These are phyloP conservation scores for Skeletonema grethae DNA, from an alignment of 108 stramenopile species.

Conservation along the genomic window DNA sequence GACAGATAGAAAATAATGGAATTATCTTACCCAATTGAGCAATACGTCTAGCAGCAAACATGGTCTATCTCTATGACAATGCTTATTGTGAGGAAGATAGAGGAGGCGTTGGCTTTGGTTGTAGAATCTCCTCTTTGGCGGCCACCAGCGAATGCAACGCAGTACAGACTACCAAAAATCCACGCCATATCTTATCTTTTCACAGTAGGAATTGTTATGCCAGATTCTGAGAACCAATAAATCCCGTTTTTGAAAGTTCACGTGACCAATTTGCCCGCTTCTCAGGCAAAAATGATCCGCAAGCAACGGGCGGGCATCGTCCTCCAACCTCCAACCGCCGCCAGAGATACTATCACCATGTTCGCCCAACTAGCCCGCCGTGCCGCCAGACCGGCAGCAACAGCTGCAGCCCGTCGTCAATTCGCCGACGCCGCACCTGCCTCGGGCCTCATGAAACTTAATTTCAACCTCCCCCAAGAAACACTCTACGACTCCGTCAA, in stretches of 20 bases:
- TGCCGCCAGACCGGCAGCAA: conserved; percentile 31
- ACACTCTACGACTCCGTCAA: conserved; percentile 87
- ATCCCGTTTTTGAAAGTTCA: not conserved
- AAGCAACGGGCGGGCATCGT: too few relatives aligned
- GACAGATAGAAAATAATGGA: not conserved
- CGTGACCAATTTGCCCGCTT: not conserved
- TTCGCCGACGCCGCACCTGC: conserved; percentile 51
- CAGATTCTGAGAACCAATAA: not conserved
- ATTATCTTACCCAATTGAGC: conserved; percentile 71
- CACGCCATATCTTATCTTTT: not conserved
- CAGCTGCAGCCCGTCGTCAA: conserved; percentile 36
- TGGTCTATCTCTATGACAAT: conserved; percentile 41
- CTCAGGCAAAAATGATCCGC: not conserved
- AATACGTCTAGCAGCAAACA: conserved; percentile 81
- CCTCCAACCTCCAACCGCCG: not conserved
- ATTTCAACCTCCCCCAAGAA: conserved; percentile 92
- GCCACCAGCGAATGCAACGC: not conserved
- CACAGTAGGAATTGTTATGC: not conserved
- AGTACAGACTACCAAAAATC: not conserved
- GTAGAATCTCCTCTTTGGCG: not conserved
- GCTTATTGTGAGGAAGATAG: not conserved
- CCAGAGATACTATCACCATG: not conserved
- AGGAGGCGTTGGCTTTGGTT: not conserved
- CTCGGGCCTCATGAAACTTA: conserved; percentile 75
- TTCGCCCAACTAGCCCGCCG: conserved; percentile 23